Conservation (phyloP, 2,329 filamentous ascomycete genomes). For the Ceratocystis variospora region DNA sequence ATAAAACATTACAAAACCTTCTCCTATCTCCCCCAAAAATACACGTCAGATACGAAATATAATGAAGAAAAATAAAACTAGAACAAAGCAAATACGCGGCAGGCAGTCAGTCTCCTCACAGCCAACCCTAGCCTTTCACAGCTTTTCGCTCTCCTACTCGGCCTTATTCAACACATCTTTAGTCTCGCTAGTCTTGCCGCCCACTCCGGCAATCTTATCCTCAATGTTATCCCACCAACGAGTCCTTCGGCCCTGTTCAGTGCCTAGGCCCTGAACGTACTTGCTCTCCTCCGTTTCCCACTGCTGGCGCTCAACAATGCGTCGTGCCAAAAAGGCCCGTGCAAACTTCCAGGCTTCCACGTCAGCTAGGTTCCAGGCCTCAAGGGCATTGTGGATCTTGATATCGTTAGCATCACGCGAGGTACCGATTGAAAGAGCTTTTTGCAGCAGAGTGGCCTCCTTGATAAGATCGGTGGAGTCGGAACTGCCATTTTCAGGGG, state of each 20-base stretch:
- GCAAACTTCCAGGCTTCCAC: constrained; percentile 67
- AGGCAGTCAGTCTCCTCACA: not conserved
- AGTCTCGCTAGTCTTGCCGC: not conserved
- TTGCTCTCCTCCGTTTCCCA: constrained; percentile 59
- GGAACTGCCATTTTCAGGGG: constrained; percentile 30
- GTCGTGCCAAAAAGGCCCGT: constrained; percentile 50
- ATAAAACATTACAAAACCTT: not conserved
- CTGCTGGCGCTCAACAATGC: constrained; percentile 45
- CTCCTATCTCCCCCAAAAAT: not conserved
- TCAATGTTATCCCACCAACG: constrained; percentile 27
- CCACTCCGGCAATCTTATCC: constrained; percentile 19
- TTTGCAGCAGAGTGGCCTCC: constrained; percentile 41
- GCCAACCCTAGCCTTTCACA: not conserved
- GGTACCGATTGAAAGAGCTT: constrained; percentile 36
- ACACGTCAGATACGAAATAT: not conserved
- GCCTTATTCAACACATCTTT: not conserved
- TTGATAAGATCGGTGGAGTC: constrained; percentile 28
- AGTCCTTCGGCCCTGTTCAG: constrained; percentile 30
- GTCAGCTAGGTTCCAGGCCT: constrained; percentile 57
- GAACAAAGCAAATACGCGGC: not conserved
- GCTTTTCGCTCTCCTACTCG: not conserved
- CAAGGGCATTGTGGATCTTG: constrained; percentile 40
- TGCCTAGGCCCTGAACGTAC: constrained; percentile 49
- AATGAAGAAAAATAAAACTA: not conserved
- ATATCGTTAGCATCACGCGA: constrained; percentile 33